Percentiles rank a stretch among this genome's conserved stretches.
phyloP scores from a whole-genome alignment of 768 basidiomycete genomes.

The Megacollybia marginata region DNA sequence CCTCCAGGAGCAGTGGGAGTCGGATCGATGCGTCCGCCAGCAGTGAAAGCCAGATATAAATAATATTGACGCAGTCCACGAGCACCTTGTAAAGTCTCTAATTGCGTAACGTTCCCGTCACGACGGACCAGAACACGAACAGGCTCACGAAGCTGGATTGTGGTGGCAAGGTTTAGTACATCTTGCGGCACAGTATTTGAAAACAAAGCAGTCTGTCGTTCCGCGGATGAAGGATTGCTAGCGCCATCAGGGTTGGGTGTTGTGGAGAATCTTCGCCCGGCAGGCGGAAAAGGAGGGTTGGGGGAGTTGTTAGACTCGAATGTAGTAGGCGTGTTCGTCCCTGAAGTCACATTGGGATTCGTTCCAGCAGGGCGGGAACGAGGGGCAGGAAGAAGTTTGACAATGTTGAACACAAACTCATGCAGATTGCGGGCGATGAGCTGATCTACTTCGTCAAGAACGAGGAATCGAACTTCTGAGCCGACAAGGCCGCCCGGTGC shows the following conservation, averaged over 20 bases:
- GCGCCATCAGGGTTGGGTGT: constrained; percentile 35
- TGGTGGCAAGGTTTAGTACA: constrained; percentile 89
- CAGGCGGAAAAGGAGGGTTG: constrained; percentile 28
- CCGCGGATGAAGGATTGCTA: constrained; percentile 36
- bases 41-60: constrained; percentile 91
- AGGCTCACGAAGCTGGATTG: constrained; percentile 91
- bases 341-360: constrained; percentile 25
- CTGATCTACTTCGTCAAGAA: constrained; percentile 97
- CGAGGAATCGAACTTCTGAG: constrained; percentile 85
- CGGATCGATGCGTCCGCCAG: constrained; percentile 65
- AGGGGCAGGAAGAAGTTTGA: constrained; percentile 87
- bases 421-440: constrained; percentile 95
- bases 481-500: constrained; percentile 69
- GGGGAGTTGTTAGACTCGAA: constrained; percentile 44
- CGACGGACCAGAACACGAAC: constrained; percentile 96
- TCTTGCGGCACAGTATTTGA: constrained; percentile 98
- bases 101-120: constrained; percentile 73
- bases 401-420: constrained; percentile 90
- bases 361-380: constrained; percentile 57
- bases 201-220: constrained; percentile 91
- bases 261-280: constrained; percentile 53
- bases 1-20: constrained; percentile 34
- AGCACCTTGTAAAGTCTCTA: constrained; percentile 59
- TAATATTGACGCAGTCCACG: constrained; percentile 93
- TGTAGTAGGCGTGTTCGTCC: constrained; percentile 26